Percentiles rank a stretch among this genome's conserved stretches.
These are phyloP conservation scores for Knufia fluminis DNA, from an alignment of 2,329 filamentous ascomycete species.

Conservation along the genomic window DNA sequence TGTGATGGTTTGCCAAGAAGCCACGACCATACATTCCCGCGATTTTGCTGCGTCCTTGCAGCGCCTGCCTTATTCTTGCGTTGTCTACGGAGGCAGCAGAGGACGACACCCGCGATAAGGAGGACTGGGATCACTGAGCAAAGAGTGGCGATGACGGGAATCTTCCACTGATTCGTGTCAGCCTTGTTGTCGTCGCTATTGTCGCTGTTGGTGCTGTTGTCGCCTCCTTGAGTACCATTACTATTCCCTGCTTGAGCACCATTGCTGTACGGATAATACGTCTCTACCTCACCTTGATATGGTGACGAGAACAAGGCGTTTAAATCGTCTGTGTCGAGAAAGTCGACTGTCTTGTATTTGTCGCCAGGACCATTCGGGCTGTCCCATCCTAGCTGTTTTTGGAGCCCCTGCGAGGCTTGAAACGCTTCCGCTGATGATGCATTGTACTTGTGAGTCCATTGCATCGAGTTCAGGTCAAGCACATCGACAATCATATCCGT, in stretches of 20 bases:
- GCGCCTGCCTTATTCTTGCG: not conserved
- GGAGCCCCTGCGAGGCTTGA: not conserved
- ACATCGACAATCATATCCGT: conserved; percentile 38
- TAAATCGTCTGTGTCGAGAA: not conserved
- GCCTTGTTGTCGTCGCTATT: not conserved
- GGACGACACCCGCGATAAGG: not conserved
- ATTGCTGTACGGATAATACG: not conserved
- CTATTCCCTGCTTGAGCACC: not conserved
- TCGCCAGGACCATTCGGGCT: not conserved
- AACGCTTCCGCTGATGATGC: conserved; percentile 12
- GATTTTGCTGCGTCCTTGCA: not conserved
- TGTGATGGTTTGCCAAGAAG: conserved; percentile 1
- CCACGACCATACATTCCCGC: not conserved
- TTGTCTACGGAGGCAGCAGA: not conserved
- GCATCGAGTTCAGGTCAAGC: conserved; percentile 29
- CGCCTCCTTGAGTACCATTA: not conserved
- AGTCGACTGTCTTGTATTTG: not conserved
- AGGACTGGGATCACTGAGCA: not conserved
- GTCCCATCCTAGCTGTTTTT: not conserved
- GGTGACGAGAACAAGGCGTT: not conserved
- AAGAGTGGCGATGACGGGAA: not conserved
- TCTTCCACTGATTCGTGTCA: not conserved
- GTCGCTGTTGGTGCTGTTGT: too few species aligned
- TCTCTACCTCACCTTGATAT: not conserved
- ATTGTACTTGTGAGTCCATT: conserved; percentile 27